Evolutionary conservation across 257 asterid genomes (phyloP), one percentile per base, ranked within the genome.

Genomic region (Solanum chiquidenum): DNA sequence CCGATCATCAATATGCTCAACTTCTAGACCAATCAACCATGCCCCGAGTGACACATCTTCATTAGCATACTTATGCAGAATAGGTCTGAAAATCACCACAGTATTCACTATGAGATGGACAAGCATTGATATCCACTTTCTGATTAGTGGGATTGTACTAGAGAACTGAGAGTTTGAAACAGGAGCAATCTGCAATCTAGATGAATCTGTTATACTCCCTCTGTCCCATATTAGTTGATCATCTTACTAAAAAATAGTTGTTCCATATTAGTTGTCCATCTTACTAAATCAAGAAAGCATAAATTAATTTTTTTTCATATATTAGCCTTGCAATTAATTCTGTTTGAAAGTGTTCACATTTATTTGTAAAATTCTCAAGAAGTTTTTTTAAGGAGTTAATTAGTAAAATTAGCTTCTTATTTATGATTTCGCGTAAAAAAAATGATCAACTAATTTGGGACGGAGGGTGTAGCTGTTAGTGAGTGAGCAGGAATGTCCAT

Each of bases 21-120:
- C 85, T 80, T 80, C 69, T 29, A 80, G 87, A 84, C 85, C 85
- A 18, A 80, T 46, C 69, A 80, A 80, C 85, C 85, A 80, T 5
- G 85, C 85, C 11, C 85, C 85, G 12, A 80, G 85, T 80, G 85
- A 80, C 42, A 80, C 85, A 29, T 80, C 85, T 46, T 80, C 85
- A 80, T 80, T 80, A 29, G 85, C 85, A 29, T 80, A 80, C 66
- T 80, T 80, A 49, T 80, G 85, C 44, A 80, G 7, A 80, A 80
- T 80, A 80, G 5, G 85, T 46, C 85, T 80, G 69, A 80, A 46
- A 80, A 49, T 80, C 69, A 80, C 38, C 85, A 80, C 6, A 4
- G 42, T 27, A 80, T 31, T 29, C 35, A 29, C 42, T 18, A 49
- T 80, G 62, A 49, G 69, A 80, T 80, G 85, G 68, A 29, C 11